Base-by-base conservation (phyloP, 2,329 filamentous ascomycete genomes). In the Nigrograna mackinnonii region DNA sequence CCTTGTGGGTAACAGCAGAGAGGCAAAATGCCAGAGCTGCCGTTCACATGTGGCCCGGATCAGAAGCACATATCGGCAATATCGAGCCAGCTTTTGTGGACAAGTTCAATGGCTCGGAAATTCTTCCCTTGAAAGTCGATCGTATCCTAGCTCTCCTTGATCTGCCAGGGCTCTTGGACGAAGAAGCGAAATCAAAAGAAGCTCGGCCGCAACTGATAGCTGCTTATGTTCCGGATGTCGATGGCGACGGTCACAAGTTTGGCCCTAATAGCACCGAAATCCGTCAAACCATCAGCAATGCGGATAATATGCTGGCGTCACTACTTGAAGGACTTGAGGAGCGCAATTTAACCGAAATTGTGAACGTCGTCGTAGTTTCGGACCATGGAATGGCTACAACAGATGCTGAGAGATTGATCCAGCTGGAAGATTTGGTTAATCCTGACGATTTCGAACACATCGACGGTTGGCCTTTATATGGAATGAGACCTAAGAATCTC, bases 381-480 rank as follows among this genome's bases (percentile, higher is more conserved):
- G 94, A 99, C 64, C 94, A 99, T 64, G 94, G 94, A 37, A 99
- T 99, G 94, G 94, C 94, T 1, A 95, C 91, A 0, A 97, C 94
- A 0, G 88, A 91, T 46, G 82, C 80, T 0, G 78, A 84, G 14
- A 82, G 94, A 9, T 75, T 97, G 34, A 79, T 97, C 19, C 94
- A 97, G 68, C 76, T 97, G 2, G 94, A 99, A 50, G 90, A 96
- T 60, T 71, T 97, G 4, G 77, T 97, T 35, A 89, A 96, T 63
- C 78, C 87, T 5, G 74, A 72, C 36, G 79, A 90, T 55, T 84
- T 97, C 33, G 86, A 87, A 44, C 90, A 94, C 63, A 86, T 84
- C 19, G 94, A 99, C 55, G 94, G 94, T 41, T 99, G 94, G 94
- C 94, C 94, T 1, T 77, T 96, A 2, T 90, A 90, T 43, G 94